A percentile compares a stretch with the other conserved stretches of the same genome.
Conservation (phyloP, 495 filamentous ascomycete genomes). For the Tuber melanosporum region DNA sequence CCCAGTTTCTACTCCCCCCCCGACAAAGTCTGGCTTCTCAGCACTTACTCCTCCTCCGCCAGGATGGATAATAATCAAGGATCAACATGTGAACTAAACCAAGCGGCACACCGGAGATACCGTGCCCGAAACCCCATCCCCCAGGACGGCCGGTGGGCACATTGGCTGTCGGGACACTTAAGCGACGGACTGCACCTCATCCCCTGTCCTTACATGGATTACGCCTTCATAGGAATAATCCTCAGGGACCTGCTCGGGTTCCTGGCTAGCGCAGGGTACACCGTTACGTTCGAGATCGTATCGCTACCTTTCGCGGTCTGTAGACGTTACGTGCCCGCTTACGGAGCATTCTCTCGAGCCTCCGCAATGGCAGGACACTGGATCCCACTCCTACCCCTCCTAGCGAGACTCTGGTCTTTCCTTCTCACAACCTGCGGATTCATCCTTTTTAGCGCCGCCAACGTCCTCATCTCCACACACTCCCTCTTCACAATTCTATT, state of each 20-base stretch:
- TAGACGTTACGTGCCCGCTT: background rate
- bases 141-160: background rate
- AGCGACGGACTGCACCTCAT: background rate
- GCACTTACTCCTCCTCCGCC: background rate
- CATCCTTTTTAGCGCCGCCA: background rate
- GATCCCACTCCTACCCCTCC: background rate
- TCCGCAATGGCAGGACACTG: background rate
- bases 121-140: background rate
- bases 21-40: background rate
- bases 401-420: background rate
- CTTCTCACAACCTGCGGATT: background rate
- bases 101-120: background rate
- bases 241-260: background rate
- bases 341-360: background rate
- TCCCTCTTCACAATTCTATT: background rate
- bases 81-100: background rate
- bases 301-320: background rate
- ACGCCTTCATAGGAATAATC: background rate
- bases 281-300: background rate
- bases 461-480: background rate
- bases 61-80: background rate
- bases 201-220: background rate
- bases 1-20: background rate
- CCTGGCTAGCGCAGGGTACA: background rate
- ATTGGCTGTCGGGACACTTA: background rate